phyloP scores from a whole-genome alignment of 2,329 filamentous ascomycete species.

The Dothideomycetes sp. region DNA sequence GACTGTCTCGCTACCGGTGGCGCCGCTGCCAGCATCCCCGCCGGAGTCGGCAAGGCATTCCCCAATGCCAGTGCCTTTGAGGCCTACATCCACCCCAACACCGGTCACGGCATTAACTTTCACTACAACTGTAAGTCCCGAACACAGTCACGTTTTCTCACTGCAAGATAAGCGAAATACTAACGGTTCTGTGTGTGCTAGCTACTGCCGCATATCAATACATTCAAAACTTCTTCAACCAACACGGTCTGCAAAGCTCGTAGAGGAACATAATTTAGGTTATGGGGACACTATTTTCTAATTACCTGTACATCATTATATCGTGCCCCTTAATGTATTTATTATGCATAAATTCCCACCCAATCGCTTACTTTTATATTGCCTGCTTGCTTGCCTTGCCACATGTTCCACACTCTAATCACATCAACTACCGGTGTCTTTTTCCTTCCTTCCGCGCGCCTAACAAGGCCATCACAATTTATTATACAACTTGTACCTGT shows the following conservation, averaged over 20 bases:
- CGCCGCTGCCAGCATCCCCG: conserved; percentile 17
- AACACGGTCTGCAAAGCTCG: conserved; percentile 11
- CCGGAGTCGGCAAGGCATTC: conserved; percentile 16
- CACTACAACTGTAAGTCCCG: conserved; percentile 20
- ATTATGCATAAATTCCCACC: no score
- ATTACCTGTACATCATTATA: no score
- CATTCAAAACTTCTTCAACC: conserved; percentile 10
- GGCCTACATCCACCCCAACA: conserved; percentile 20
- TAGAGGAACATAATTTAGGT: conserved; percentile 3
- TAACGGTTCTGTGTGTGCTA: conserved; percentile 9
- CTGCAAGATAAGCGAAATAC: not conserved
- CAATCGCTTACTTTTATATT: no score
- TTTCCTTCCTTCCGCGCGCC: no score
- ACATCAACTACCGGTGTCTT: no score
- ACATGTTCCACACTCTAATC: no score
- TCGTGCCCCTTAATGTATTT: no score
- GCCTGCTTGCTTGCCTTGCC: no score
- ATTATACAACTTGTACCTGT: no score
- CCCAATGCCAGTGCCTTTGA: conserved; percentile 13
- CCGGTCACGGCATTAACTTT: conserved; percentile 27
- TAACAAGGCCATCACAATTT: no score
- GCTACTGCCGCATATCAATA: conserved; percentile 10
- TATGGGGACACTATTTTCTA: no score
- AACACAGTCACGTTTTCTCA: not conserved
- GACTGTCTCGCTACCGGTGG: conserved; percentile 15